phyloP scores from a whole-genome alignment of 1,284 basidiomycete genomes.

The Violaceomyces palustris region DNA sequence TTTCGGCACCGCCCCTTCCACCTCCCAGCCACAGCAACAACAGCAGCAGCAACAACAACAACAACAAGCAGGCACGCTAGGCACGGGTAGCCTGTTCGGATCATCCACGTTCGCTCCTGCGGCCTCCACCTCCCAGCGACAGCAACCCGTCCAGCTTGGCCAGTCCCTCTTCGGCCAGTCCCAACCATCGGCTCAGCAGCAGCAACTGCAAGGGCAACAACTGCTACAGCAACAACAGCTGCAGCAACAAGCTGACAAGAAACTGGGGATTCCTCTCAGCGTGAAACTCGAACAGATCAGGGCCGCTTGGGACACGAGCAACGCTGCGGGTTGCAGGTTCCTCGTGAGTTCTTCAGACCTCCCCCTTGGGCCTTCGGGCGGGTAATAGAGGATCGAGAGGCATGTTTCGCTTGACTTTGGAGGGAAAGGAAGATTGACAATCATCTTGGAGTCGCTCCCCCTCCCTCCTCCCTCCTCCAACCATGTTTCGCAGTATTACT shows the following conservation, averaged over 20 bases:
- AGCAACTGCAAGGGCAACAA: slow-evolving; percentile 8
- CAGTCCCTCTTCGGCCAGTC: slow-evolving; percentile 5
- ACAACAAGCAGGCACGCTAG: slow-evolving; percentile 11
- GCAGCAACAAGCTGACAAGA: slow-evolving; percentile 25
- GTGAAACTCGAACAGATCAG: slow-evolving; percentile 41
- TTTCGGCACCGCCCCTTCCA: neutral
- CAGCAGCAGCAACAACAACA: slow-evolving; percentile 15
- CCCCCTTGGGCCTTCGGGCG: too few species aligned
- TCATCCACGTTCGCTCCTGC: too few species aligned
- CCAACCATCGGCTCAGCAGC: slow-evolving; percentile 3
- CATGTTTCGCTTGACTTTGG: too few species aligned
- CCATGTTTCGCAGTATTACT: slow-evolving; percentile 22
- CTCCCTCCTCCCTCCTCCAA: neutral
- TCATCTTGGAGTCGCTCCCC: too few species aligned
- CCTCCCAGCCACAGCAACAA: slow-evolving; percentile 11
- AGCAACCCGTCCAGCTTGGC: too few species aligned
- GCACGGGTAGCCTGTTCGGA: slow-evolving; percentile 15
- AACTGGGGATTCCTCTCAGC: slow-evolving; percentile 34
- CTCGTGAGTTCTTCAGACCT: too few species aligned
- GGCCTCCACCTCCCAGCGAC: too few species aligned
- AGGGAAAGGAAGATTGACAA: too few species aligned
- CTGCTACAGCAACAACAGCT: slow-evolving; percentile 5
- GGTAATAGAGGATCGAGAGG: too few species aligned
- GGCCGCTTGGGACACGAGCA: slow-evolving; percentile 42
- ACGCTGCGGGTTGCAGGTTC: slow-evolving; percentile 43